Base-by-base conservation (phyloP, 192 early-diverging fungal genomes). In the Umbelopsis sp. region DNA sequence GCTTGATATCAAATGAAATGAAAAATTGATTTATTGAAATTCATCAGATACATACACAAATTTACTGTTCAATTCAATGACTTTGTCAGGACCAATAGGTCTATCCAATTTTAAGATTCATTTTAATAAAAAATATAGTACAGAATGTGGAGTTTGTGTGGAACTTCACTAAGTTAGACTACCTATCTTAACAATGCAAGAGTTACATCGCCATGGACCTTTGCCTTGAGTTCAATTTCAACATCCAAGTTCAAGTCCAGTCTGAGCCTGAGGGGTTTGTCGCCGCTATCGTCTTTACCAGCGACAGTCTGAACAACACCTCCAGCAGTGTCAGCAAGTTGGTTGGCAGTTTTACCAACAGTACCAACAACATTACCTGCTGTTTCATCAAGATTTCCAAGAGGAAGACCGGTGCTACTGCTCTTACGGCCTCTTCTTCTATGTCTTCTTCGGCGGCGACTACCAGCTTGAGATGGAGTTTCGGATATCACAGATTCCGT, bases 171-270 rank as follows among this genome's bases (percentile, higher is more conserved):
- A 41, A 11, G 38, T 41, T 11, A 41, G 5, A 41, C 8, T 41
- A 41, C 4, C 45, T 71, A 71, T 65, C 56, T 59, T n/a, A 73
- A 26, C 24, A 73, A 45, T 22, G 72, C 72, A 9, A 73, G 65
- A 3, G 72, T 73, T 21, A 73, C 66, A 67, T 73, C 72, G 43
- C 72, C 72, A 31, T 73, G 72, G 16, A 73, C 49, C 21, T 49
- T 65, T 11, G 72, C 72, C 41, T 73, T 73, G 36, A 73, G 51
- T 38, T 65, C 65, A 26, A 73, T 68, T 31, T 73, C 72, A 41
- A 73, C 47, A 29, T 73, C 72, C 45, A 73, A 65, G 25, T 73
- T 73, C 41, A 73, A 65, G 25, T 73, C 72, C 45, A 73, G 49
- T 44, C 72, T 62, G 16, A 73, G 47, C 50, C 65, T 49, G 10